These are phyloP conservation scores for Drosera capensis DNA, from an alignment of 148 eudicot genomes.

Conservation along the genomic window DNA sequence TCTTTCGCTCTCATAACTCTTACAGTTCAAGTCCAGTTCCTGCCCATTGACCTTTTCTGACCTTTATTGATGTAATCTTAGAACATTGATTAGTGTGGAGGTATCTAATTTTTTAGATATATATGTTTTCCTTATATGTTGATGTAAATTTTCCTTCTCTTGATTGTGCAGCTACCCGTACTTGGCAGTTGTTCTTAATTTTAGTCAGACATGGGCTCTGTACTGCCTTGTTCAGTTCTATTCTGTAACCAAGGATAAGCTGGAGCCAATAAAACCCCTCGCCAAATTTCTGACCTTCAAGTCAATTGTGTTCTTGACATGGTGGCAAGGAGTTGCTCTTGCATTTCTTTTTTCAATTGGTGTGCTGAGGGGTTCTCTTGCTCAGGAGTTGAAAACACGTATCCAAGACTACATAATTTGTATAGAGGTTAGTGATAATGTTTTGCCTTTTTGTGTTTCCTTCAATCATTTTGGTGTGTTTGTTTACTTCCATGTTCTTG, in stretches of 20 bases:
- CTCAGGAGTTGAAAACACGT: conserved; percentile 72
- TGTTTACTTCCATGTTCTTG: not conserved
- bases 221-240: conserved; percentile 98
- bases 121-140: not conserved
- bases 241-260: conserved; percentile 70
- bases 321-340: conserved; percentile 98
- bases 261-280: conserved; percentile 90
- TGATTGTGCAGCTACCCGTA: conserved; percentile 80
- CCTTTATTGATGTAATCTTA: too few relatives aligned
- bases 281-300: conserved; percentile 94
- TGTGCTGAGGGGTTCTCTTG: conserved; percentile 78
- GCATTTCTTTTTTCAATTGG: conserved; percentile 93
- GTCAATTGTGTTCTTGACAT: conserved; percentile 90
- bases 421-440: conserved; percentile 53
- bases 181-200: conserved; percentile 88
- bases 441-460: not conserved
- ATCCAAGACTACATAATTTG: conserved; percentile 93
- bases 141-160: not conserved
- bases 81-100: too few relatives aligned
- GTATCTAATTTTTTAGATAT: too few relatives aligned
- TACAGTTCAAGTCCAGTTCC: too few relatives aligned
- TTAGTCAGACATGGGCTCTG: conserved; percentile 97
- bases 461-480: not conserved
- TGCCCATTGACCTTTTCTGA: too few relatives aligned
- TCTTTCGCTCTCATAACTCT: too few relatives aligned